A percentile compares a stretch with the other conserved stretches of the same genome.
Evolutionary conservation across 129 eudicot species (phyloP).

Genomic region (Artemisia tridentata): DNA sequence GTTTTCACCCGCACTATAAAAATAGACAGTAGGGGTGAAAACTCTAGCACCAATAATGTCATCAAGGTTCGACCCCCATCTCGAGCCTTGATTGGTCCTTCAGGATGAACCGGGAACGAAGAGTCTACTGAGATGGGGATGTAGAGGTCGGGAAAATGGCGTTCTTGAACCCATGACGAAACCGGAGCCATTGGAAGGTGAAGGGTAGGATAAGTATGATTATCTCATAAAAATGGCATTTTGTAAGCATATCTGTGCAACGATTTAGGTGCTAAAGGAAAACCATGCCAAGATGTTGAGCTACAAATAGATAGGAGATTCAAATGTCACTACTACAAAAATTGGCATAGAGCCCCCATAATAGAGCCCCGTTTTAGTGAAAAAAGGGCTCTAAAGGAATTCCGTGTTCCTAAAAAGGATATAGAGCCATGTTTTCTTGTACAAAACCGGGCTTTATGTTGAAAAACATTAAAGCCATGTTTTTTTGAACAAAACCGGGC

Average conservation of each 20-base stretch:
- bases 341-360: no score
- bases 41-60: conserved; percentile 85
- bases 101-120: conserved; percentile 43
- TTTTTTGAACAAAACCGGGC: no score
- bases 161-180: conserved; percentile 63
- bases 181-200: conserved; percentile 51
- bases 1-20: conserved; percentile 40
- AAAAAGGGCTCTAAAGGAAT: no score
- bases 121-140: conserved; percentile 61
- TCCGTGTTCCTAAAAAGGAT: no score
- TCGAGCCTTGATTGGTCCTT: conserved; percentile 37
- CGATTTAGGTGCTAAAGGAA: conserved; percentile 19
- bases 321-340: no score
- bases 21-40: conserved; percentile 85
- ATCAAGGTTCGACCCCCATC: conserved; percentile 82
- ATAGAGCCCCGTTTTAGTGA: no score
- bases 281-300: conserved; percentile 47
- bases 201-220: conserved; percentile 23
- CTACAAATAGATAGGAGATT: conserved; percentile 37
- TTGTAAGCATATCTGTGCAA: conserved; percentile 42
- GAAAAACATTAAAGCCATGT: no score
- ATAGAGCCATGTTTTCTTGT: no score
- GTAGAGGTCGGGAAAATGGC: conserved; percentile 53
- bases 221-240: conserved; percentile 32
- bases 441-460: no score